Base-by-base conservation (phyloP, 768 basidiomycete species). In the Tulasnella sp. region DNA sequence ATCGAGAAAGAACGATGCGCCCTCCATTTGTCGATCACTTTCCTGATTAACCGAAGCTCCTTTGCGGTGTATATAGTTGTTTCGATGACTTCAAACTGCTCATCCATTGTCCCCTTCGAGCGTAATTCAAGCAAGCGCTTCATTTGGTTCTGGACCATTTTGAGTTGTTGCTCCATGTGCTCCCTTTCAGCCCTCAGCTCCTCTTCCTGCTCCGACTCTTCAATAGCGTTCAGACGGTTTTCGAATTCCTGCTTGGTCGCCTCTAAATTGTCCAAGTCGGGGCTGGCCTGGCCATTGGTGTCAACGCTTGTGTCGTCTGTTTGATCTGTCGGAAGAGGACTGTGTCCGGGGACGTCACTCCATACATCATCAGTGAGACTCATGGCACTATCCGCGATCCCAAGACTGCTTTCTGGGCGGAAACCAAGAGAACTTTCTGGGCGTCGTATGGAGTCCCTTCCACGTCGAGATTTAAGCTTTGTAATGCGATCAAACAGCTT, bases 401-500 rank as follows among this genome's bases (percentile, higher is more conserved):
- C 75, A n/a, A 84, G 81, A 34, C 85, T 81, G 83, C 94, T 96
- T 83, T 97, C 96, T 7, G 96, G 95, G 8, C 96, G 90, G n/a
- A 92, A 88, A 81, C 93, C 93, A 71, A 89, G 88, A 81, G 92
- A 90, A 27, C 83, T 83, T 80, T 94, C 92, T 24, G 80, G 79
- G n/a, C 80, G 80, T 19, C 75, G 52, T 38, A 79, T 56, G 52
- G 71, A 73, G 27, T 94, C 93, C 31, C 82, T 68, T 16, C 80
- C 83, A 21, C 94, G 92, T 88, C 95, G 89, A 21, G 92, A 92
- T 86, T 96, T 95, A 75, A 95, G 94, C 84, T 93, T 94, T 44
- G 95, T 92, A 83, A 99, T 97, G 86, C 96, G 94, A 86, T 98
- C 94, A 84, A 92, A 98, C 39, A 97, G 88, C 82, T 93, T 95